These are phyloP conservation scores for Pestalotiopsis sp. DNA, from an alignment of 2,329 filamentous ascomycete species.

Conservation along the genomic window DNA sequence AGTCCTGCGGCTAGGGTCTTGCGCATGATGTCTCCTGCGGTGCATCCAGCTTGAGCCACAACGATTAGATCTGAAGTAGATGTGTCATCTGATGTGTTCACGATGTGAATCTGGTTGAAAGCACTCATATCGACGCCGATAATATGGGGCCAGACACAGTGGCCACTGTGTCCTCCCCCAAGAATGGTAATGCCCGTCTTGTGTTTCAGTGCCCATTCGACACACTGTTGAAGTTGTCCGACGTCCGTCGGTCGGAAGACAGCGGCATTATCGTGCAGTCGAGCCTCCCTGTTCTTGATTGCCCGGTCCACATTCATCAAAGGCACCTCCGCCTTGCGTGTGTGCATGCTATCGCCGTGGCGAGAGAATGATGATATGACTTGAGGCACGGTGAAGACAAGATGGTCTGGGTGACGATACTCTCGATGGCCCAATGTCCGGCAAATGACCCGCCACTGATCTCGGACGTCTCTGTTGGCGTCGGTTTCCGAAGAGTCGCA, in stretches of 20 bases:
- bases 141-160: slow-evolving; percentile 55
- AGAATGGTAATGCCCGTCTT: slow-evolving; percentile 48
- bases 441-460: slow-evolving; percentile 54
- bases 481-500: slow-evolving; percentile 36
- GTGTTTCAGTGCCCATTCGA: slow-evolving; percentile 56
- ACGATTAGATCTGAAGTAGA: slow-evolving; percentile 37
- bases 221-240: slow-evolving; percentile 53
- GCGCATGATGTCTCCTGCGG: slow-evolving; percentile 52
- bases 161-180: slow-evolving; percentile 61
- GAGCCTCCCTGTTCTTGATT: slow-evolving; percentile 51
- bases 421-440: slow-evolving; percentile 45
- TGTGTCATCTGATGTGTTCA: slow-evolving; percentile 21
- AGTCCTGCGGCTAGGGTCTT: slow-evolving; percentile 47
- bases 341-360: not conserved
- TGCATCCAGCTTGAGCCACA: slow-evolving; percentile 58
- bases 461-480: slow-evolving; percentile 30
- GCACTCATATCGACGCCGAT: slow-evolving; percentile 60
- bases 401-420: slow-evolving; percentile 33
- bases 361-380: slow-evolving; percentile 4
- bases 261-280: slow-evolving; percentile 41
- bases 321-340: not conserved
- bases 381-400: slow-evolving; percentile 51
- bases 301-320: not conserved
- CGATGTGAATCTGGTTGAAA: slow-evolving; percentile 53
- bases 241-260: slow-evolving; percentile 48